Evolutionary conservation across 2,329 filamentous ascomycete genomes (phyloP).

Genomic region (Pseudogymnoascus sp.): DNA sequence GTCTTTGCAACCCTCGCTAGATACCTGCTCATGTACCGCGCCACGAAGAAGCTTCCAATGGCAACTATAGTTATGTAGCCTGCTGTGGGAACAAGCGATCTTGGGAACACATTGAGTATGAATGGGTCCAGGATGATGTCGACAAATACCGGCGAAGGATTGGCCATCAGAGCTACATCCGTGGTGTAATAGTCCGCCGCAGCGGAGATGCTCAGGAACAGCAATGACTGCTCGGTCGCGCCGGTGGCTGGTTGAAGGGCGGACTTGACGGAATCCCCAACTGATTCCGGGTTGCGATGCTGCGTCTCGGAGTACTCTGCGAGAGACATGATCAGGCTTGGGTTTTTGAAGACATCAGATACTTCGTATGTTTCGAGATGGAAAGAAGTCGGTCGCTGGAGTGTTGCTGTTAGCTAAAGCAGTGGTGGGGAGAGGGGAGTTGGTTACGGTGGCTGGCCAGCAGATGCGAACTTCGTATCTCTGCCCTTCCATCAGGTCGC

Average conservation of each 20-base stretch:
- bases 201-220: conserved; percentile 59
- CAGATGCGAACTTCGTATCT: conserved; percentile 89
- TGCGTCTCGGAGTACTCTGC: conserved; percentile 51
- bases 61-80: conserved; percentile 61
- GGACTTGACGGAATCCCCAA: conserved; percentile 14
- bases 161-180: conserved; percentile 65
- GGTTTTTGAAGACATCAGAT: conserved; percentile 51
- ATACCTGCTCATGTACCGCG: conserved; percentile 23
- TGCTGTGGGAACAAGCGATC: conserved; percentile 66
- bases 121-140: conserved; percentile 87
- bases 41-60: conserved; percentile 25
- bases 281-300: conserved; percentile 27
- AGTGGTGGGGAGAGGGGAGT: not conserved
- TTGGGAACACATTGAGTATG: conserved; percentile 69
- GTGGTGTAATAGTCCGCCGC: conserved; percentile 80
- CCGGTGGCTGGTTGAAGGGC: conserved; percentile 8
- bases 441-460: conserved; percentile 74
- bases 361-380: conserved; percentile 59
- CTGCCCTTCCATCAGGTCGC: conserved; percentile 59
- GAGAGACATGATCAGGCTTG: conserved; percentile 59
- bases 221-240: conserved; percentile 16
- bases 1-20: conserved; percentile 13
- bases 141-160: conserved; percentile 65
- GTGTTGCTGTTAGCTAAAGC: conserved; percentile 13
- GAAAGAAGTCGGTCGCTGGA: conserved; percentile 80